Percentiles rank a stretch among this genome's conserved stretches.
Evolutionary conservation across 2,329 filamentous ascomycete genomes (phyloP).

Genomic region (Neobulgaria alba): DNA sequence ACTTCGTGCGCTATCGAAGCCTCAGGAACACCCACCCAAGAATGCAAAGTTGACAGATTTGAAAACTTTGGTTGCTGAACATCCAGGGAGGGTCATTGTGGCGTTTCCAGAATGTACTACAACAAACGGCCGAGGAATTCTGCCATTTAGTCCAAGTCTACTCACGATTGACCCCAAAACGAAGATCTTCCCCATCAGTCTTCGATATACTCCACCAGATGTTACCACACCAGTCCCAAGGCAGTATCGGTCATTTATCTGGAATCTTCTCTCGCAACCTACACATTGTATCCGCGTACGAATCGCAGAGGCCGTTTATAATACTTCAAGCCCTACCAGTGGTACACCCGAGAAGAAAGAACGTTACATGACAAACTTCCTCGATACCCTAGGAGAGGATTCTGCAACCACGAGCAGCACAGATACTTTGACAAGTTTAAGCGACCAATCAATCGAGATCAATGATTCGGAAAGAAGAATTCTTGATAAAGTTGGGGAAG

Average conservation of each 20-base stretch:
- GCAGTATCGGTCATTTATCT: constrained; percentile 65
- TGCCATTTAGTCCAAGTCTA: constrained; percentile 74
- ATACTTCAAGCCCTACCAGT: constrained; percentile 33
- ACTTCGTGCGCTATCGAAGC: constrained; percentile 58
- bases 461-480: constrained; percentile 54
- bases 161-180: constrained; percentile 56
- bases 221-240: constrained; percentile 85
- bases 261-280: constrained; percentile 74
- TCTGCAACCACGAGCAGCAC: constrained; percentile 25
- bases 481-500: constrained; percentile 73
- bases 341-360: constrained; percentile 15
- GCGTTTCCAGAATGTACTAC: constrained; percentile 93
- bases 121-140: constrained; percentile 83
- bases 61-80: constrained; percentile 50
- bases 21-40: constrained; percentile 39
- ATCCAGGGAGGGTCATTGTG: constrained; percentile 70
- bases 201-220: constrained; percentile 82
- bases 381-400: constrained; percentile 23
- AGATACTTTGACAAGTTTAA: constrained; percentile 23
- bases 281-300: constrained; percentile 87
- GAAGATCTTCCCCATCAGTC: constrained; percentile 81
- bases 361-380: constrained; percentile 27
- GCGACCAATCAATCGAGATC: constrained; percentile 18
- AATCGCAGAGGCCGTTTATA: constrained; percentile 68
- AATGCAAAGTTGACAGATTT: constrained; percentile 50